A percentile compares a stretch with the other conserved stretches of the same genome.
phyloP scores from a whole-genome alignment of 345 rosid species.

The Microthlaspi erraticum region DNA sequence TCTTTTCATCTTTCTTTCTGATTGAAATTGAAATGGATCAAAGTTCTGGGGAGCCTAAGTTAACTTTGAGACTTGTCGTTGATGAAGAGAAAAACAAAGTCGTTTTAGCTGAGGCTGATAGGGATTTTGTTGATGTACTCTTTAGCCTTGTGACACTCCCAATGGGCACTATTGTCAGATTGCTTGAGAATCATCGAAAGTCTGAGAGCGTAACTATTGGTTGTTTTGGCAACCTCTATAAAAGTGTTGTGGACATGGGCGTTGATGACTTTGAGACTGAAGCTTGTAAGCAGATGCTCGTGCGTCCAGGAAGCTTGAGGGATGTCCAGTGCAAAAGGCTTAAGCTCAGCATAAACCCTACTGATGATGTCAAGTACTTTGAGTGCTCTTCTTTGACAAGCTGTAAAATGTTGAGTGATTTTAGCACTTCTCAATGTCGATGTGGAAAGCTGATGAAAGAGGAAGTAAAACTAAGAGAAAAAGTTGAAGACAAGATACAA shows the following conservation, averaged over 20 bases:
- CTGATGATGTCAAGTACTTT: slow-evolving; percentile 23
- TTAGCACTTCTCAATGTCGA: not conserved
- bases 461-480: not conserved
- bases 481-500: not conserved
- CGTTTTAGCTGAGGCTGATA: too few species aligned
- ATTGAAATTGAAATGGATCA: too few species aligned
- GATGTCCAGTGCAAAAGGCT: slow-evolving; percentile 10
- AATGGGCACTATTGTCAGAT: slow-evolving; percentile 26
- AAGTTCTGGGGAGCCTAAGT: too few species aligned
- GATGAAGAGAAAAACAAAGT: too few species aligned
- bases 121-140: slow-evolving; percentile 33
- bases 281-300: slow-evolving; percentile 18
- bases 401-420: not conserved
- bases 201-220: slow-evolving; percentile 26
- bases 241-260: slow-evolving; percentile 13
- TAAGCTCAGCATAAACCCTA: slow-evolving; percentile 29
- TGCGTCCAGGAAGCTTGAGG: slow-evolving; percentile 21
- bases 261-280: not conserved
- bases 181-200: slow-evolving; percentile 6
- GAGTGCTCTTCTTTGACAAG: not conserved
- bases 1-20: too few species aligned
- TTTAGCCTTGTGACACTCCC: slow-evolving; percentile 29
- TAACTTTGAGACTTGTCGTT: too few species aligned
- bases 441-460: not conserved
- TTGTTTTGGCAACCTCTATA: slow-evolving; percentile 28